Base-by-base conservation (phyloP, 2,329 filamentous ascomycete genomes). In the Stagonosporopsis chrysanthemi region DNA sequence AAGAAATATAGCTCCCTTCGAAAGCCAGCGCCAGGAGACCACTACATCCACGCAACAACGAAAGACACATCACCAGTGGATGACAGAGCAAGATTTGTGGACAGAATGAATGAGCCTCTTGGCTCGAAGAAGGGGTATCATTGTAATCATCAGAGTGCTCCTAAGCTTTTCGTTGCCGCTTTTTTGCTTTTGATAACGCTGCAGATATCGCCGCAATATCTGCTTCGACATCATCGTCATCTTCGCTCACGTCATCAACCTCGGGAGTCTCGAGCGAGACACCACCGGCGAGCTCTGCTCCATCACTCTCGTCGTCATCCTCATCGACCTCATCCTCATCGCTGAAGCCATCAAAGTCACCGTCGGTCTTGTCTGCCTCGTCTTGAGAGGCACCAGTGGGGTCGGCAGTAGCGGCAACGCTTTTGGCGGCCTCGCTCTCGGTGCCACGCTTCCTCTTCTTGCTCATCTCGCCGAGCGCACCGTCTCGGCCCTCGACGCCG, bases 391-490 rank as follows among this genome's bases (percentile, higher is more conserved):
- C 56, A n/a, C 45, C 53, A 11, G 33, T 60, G 6, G 58, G 49
- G 22, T 71, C 65, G 12, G 48, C 53, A 3, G 61, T 60, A 2
- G 62, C 64, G 14, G 58, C 66, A 6, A 67, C 64, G 35, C 67
- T 68, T 22, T 54, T 66, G 7, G 67, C 63, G 22, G 65, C 63
- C n/a, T 63, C 66, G 14, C 64, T 74, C 39, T 76, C 77, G 15
- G 74, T 75, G 24, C 68, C 70, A 5, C 79, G 88, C 69, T 94
- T 90, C 79, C 96, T 91, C 78, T 87, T 89, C 39, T 86, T 86
- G 57, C 80, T 79, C 88, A 96, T 97, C 77, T 97, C 92, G 17
- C 93, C 93, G 0, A 96, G 81, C 65, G 87, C 85, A 12, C 92
- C 92, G 59, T 90, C 85, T 43, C 92, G 86, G 5, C 91, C 90